Evolutionary conservation across 768 basidiomycete genomes (phyloP).

Genomic region (Termitomyces sp.): DNA sequence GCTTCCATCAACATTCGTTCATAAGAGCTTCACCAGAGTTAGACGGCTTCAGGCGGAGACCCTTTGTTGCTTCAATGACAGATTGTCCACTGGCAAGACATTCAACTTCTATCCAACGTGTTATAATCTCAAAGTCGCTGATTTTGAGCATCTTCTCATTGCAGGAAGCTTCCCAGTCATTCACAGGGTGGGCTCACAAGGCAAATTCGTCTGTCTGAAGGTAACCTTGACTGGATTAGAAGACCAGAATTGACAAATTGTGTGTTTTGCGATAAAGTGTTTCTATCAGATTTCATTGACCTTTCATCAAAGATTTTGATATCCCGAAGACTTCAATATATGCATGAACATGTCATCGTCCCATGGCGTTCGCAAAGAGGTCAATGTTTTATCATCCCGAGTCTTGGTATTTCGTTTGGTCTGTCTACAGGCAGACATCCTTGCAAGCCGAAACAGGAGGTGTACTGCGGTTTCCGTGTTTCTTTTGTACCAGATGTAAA

Average conservation of each 20-base stretch:
- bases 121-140: neutral
- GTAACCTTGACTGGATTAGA: neutral
- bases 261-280: neutral
- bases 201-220: neutral
- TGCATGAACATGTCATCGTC: constrained; percentile 16
- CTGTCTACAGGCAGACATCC: neutral
- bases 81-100: neutral
- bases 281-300: neutral
- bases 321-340: constrained; percentile 19
- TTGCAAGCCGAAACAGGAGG: neutral
- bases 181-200: neutral
- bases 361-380: constrained; percentile 23
- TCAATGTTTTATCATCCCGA: neutral
- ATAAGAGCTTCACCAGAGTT: neutral
- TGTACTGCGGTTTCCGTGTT: neutral
- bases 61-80: neutral
- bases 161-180: constrained; percentile 1
- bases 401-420: neutral
- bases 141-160: neutral
- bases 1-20: neutral
- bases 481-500: neutral
- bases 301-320: constrained; percentile 1
- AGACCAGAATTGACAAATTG: constrained; percentile 14
- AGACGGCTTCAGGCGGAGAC: neutral
- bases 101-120: neutral